Percentiles rank a stretch among this genome's conserved stretches.
phyloP scores from a whole-genome alignment of 805 yeast species.

The Schizosaccharomyces lindneri region DNA sequence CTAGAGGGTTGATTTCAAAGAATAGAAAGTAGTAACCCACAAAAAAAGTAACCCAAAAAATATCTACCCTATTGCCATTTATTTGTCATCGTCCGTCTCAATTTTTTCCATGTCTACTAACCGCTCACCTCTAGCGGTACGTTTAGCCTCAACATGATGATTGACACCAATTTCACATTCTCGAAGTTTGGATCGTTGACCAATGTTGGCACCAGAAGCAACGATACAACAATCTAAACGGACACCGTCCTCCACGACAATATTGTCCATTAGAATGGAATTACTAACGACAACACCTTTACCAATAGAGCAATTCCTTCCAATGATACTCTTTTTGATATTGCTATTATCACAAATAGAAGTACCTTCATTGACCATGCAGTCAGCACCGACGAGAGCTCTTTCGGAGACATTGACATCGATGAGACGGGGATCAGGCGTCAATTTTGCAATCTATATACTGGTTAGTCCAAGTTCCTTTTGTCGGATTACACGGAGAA shows the following conservation, averaged over 20 bases:
- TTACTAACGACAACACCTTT: constrained; percentile 73
- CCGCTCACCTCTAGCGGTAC: background rate
- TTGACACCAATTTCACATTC: constrained; percentile 1
- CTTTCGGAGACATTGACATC: constrained; percentile 7
- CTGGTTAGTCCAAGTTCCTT: background rate
- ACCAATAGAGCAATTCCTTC: constrained; percentile 52
- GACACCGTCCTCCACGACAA: constrained; percentile 33
- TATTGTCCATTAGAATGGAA: constrained; percentile 51
- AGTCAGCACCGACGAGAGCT: constrained; percentile 72
- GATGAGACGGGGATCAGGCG: constrained; percentile 10
- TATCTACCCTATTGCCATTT: background rate
- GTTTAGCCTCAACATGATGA: background rate
- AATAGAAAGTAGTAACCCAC: too few species aligned
- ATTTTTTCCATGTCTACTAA: background rate
- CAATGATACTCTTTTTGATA: constrained; percentile 67
- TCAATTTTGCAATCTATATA: constrained; percentile 3
- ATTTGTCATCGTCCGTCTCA: background rate
- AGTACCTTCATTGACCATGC: constrained; percentile 47
- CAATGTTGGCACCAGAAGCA: background rate
- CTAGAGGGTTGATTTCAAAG: too few species aligned
- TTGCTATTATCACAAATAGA: constrained; percentile 56
- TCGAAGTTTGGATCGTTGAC: background rate
- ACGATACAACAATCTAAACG: constrained; percentile 1
- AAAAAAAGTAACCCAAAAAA: too few species aligned
- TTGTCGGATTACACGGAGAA: background rate